These are phyloP conservation scores for Fusarium sarcochroum DNA, from an alignment of 2,329 filamentous ascomycete species.

Conservation along the genomic window DNA sequence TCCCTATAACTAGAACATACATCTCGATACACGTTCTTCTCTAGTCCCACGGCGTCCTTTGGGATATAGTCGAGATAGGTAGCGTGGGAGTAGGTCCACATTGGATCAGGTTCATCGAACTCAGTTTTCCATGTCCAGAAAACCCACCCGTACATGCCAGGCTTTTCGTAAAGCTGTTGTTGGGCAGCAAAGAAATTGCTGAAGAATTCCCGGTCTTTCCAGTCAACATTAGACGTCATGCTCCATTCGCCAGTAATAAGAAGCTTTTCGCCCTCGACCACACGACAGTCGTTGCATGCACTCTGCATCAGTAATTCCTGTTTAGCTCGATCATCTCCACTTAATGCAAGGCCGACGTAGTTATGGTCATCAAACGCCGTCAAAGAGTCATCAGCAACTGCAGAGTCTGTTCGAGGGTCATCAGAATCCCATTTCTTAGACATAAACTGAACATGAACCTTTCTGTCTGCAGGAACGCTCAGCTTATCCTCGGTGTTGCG, in stretches of 20 bases:
- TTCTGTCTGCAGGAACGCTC: neutral
- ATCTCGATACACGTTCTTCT: conserved; percentile 38
- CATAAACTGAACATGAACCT: conserved; percentile 42
- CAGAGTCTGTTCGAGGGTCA: conserved; percentile 5
- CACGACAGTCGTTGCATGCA: conserved; percentile 26
- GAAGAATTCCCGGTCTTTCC: conserved; percentile 30
- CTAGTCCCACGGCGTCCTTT: conserved; percentile 27
- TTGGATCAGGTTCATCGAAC: conserved; percentile 32
- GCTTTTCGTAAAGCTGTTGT: conserved; percentile 38
- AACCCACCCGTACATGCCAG: conserved; percentile 36
- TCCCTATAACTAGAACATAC: conserved; percentile 26
- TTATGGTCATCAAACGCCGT: conserved; percentile 37
- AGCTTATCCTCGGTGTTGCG: conserved; percentile 15
- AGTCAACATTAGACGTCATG: conserved; percentile 31
- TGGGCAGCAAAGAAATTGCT: conserved; percentile 39
- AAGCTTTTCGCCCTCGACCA: conserved; percentile 32
- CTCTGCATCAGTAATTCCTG: conserved; percentile 29
- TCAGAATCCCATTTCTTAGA: conserved; percentile 40
- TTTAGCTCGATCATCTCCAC: neutral
- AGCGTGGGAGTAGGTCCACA: conserved; percentile 40
- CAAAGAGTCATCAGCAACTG: conserved; percentile 17
- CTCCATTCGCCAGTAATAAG: conserved; percentile 38
- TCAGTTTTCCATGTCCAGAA: conserved; percentile 43
- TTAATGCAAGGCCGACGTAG: conserved; percentile 34
- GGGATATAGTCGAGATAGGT: conserved; percentile 30